Percentiles rank a stretch among this genome's conserved stretches.
phyloP scores from a whole-genome alignment of 179 eudicot species.

The Corrigiola litoralis region DNA sequence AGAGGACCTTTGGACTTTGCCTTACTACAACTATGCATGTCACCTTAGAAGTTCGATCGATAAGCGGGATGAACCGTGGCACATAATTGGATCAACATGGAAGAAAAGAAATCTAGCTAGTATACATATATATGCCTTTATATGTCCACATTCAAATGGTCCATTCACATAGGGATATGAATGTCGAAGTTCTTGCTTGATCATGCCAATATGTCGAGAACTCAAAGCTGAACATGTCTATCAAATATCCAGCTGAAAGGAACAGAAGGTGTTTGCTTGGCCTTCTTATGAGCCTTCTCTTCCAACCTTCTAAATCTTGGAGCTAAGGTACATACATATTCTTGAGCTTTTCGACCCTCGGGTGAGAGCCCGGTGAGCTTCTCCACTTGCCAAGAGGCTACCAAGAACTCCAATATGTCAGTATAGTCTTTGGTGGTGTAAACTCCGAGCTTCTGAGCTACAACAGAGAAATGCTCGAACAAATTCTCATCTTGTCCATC shows the following conservation, averaged over 20 bases:
- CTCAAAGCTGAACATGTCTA: no score
- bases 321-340: conserved; percentile 13
- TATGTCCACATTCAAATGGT: no score
- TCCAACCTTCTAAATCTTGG: conserved; percentile 13
- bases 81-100: no score
- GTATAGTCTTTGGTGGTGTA: conserved; percentile 26
- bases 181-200: no score
- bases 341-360: conserved; percentile 21
- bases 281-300: conserved; percentile 13
- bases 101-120: no score
- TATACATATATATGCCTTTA: no score
- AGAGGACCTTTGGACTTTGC: no score
- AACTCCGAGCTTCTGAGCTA: conserved; percentile 17
- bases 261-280: conserved; percentile 4
- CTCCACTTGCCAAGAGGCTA: conserved; percentile 21
- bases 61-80: no score
- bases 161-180: no score
- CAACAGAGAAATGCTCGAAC: conserved; percentile 24
- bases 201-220: no score
- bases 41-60: no score
- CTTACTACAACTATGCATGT: no score
- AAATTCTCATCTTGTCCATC: conserved; percentile 26
- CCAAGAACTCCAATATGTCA: conserved; percentile 21
- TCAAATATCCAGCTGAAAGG: conserved; percentile 19
- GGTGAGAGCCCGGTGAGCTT: conserved; percentile 12